Evolutionary conservation across 305 asterid genomes (phyloP).

Genomic region (Nicotiana rustica): DNA sequence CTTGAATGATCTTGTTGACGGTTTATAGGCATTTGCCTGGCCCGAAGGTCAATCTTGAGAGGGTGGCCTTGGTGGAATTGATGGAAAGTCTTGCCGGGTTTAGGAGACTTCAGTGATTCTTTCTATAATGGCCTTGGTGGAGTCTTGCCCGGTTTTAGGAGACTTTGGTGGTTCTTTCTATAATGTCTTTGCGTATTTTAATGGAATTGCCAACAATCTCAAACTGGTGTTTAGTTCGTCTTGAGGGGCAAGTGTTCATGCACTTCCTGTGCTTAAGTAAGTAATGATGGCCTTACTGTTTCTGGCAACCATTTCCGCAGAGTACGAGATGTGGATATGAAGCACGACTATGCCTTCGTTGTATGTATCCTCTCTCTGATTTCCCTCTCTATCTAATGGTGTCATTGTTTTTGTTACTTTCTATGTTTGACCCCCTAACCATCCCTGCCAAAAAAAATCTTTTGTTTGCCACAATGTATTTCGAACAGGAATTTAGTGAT

Average conservation of each 20-base stretch:
- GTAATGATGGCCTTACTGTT: slow-evolving; percentile 99
- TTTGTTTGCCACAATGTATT: slow-evolving; percentile 34
- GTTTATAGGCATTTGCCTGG: slow-evolving; percentile 85
- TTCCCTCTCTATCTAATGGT: slow-evolving; percentile 21
- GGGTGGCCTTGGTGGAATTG: slow-evolving; percentile 84
- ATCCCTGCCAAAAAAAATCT: slow-evolving; percentile 30
- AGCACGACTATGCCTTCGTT: slow-evolving; percentile 97
- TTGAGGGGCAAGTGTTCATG: slow-evolving; percentile 92
- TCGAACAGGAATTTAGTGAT: slow-evolving; percentile 85
- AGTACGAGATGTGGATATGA: slow-evolving; percentile 99
- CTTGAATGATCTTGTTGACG: slow-evolving; percentile 90
- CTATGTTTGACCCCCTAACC: background rate
- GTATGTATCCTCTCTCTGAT: slow-evolving; percentile 59
- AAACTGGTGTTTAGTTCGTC: slow-evolving; percentile 97
- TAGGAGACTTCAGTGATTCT: slow-evolving; percentile 96
- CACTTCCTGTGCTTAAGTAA: slow-evolving; percentile 83
- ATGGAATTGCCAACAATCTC: slow-evolving; percentile 92
- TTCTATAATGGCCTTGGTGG: slow-evolving; percentile 77
- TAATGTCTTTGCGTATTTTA: slow-evolving; percentile 91
- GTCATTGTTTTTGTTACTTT: background rate
- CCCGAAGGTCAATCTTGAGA: slow-evolving; percentile 94
- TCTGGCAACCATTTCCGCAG: slow-evolving; percentile 99
- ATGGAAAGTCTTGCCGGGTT: slow-evolving; percentile 82
- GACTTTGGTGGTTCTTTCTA: slow-evolving; percentile 94
- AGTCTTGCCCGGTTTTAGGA: slow-evolving; percentile 86